Evolutionary conservation across 257 asterid species (phyloP), one percentile per base, ranked within the genome.

Genomic region (Nicotiana tabacum): DNA sequence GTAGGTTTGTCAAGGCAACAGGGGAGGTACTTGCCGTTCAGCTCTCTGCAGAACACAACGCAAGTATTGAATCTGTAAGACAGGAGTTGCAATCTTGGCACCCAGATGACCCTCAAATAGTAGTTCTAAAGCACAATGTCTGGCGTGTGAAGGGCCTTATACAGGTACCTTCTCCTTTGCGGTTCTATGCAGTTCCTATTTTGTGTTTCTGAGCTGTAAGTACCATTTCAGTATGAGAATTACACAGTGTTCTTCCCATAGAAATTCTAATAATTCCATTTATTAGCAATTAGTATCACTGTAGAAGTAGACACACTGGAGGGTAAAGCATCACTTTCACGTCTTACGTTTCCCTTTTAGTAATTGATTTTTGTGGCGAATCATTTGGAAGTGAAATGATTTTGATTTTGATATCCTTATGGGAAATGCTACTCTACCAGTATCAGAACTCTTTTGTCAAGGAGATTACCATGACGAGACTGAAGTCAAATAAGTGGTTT

Each of bases 71-170:
- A 77, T 85, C 93, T n/a, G 92, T 91, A 35, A 88, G 95, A 83
- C 92, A 85, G 80, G 95, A 91, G 84, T 70, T 90, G 89, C 89
- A 90, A 13, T 85, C 93, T 72, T 48, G 72, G 83, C 93, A 91
- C 81, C 95, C 95, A 9, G 93, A 90, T 55, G 95, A 91, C 80
- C 77, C 92, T 2, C 90, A 87, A 16, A 89, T 91, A 70, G 95
- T 91, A 93, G 90, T 43, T 43, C 51, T 9, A 43, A 43, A 43
- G 12, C 51, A 43, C 51, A 43, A 43, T 43, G 51, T 43, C 15
- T 91, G 95, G 95, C 91, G 95, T 35, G 95, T 91, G 80, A 91
- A 91, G 89, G 95, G 95, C 68, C 85, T 91, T n/a, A 91, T 91
- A 79, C 95, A 91, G 91, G 95, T 91, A 56, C 27, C 33, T 66